Percentiles rank a stretch among this genome's conserved stretches.
Conservation (phyloP, 1,284 basidiomycete genomes). For the Sphaerobolus stellatus region DNA sequence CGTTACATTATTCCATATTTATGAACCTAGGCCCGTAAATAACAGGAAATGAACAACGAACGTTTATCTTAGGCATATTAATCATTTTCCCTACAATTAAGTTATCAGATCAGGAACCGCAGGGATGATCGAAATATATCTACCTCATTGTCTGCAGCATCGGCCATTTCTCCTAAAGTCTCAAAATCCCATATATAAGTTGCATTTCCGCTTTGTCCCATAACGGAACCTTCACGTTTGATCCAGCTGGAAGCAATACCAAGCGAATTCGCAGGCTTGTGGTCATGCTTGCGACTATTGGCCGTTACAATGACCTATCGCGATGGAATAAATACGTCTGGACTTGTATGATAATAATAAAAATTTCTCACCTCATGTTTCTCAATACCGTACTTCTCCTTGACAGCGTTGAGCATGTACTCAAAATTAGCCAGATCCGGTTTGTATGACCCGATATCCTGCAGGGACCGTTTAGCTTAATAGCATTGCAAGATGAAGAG, state of each 20-base stretch:
- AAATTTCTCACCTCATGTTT: constrained; percentile 33
- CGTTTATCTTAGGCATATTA: too few relatives aligned
- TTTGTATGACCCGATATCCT: constrained; percentile 69
- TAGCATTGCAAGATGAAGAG: background rate
- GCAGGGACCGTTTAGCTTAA: constrained; percentile 27
- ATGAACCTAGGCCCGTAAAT: too few relatives aligned
- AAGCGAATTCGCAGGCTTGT: constrained; percentile 50
- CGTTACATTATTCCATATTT: too few relatives aligned
- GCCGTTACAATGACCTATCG: constrained; percentile 50
- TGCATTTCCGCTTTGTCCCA: constrained; percentile 31
- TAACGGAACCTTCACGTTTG: constrained; percentile 50
- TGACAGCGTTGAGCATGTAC: constrained; percentile 48
- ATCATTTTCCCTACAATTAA: too few relatives aligned
- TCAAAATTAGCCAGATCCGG: constrained; percentile 59
- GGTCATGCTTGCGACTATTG: constrained; percentile 59
- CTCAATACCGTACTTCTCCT: constrained; percentile 43
- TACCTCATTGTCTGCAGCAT: constrained; percentile 46
- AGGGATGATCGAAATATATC: too few relatives aligned
- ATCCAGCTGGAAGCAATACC: constrained; percentile 63
- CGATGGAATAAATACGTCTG: background rate
- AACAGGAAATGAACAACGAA: too few relatives aligned
- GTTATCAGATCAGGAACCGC: too few relatives aligned
- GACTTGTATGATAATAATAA: background rate
- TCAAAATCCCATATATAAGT: constrained; percentile 39
- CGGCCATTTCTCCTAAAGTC: constrained; percentile 56